These are phyloP conservation scores for Lactarius psammicola DNA, from an alignment of 768 basidiomycete genomes.

Conservation along the genomic window DNA sequence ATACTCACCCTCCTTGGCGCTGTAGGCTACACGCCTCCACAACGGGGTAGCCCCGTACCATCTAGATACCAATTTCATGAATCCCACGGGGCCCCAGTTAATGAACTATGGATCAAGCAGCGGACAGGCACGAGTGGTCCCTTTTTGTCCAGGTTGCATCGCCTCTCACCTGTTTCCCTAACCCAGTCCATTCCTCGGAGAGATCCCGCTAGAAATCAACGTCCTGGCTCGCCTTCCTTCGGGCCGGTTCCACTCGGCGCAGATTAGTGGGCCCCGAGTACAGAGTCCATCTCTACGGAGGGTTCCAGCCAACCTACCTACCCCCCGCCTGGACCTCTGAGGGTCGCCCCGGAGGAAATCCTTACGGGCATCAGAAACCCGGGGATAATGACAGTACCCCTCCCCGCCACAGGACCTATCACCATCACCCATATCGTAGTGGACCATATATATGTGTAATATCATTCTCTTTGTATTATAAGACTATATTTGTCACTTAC, in stretches of 20 bases:
- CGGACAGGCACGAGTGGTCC: background rate
- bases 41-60: background rate
- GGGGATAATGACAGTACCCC: background rate
- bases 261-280: background rate
- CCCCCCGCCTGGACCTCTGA: no score
- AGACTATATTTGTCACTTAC: background rate
- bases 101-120: background rate
- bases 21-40: background rate
- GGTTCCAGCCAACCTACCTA: background rate
- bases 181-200: background rate
- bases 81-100: background rate
- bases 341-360: background rate
- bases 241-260: background rate
- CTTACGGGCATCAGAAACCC: background rate
- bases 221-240: background rate
- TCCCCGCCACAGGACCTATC: background rate
- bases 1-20: background rate
- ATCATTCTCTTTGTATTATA: background rate
- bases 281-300: background rate
- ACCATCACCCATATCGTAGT: background rate
- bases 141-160: background rate
- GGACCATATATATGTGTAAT: background rate
- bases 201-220: background rate
- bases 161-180: background rate
- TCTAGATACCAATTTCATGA: background rate